phyloP scores from a whole-genome alignment of 1,284 basidiomycete species.

The Rhodotorula sp. region DNA sequence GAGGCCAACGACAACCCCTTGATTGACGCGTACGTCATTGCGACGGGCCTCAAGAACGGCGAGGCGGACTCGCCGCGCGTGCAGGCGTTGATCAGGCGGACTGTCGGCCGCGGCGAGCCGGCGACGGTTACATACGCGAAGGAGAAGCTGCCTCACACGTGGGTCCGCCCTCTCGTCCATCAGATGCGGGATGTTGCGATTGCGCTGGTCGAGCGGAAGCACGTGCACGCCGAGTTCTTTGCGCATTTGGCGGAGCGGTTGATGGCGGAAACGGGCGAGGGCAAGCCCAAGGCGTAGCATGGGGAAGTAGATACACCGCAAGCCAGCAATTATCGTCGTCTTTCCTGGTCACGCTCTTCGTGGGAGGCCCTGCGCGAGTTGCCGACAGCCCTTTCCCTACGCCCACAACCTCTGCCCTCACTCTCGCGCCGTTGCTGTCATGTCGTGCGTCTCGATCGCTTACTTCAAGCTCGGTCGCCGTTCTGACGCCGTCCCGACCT shows the following conservation, averaged over 20 bases:
- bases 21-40: conserved; percentile 12
- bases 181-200: conserved; percentile 9
- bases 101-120: conserved; percentile 5
- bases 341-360: background rate
- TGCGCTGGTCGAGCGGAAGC: conserved; percentile 7
- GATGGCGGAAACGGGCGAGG: background rate
- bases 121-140: background rate
- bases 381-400: background rate
- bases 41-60: background rate
- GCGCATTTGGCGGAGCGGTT: conserved; percentile 23
- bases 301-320: background rate
- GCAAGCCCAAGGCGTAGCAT: no score
- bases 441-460: conserved; percentile 2
- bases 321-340: background rate
- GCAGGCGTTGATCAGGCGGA: background rate
- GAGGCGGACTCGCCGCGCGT: background rate
- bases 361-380: no score
- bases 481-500: background rate
- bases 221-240: conserved; percentile 22
- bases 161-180: conserved; percentile 1
- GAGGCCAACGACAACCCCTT: background rate
- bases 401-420: background rate
- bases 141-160: background rate
- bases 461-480: background rate
- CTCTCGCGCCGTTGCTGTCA: background rate